Evolutionary conservation across 768 basidiomycete species (phyloP), one percentile per base, ranked within the genome.

Genomic region (Collybia sp.): DNA sequence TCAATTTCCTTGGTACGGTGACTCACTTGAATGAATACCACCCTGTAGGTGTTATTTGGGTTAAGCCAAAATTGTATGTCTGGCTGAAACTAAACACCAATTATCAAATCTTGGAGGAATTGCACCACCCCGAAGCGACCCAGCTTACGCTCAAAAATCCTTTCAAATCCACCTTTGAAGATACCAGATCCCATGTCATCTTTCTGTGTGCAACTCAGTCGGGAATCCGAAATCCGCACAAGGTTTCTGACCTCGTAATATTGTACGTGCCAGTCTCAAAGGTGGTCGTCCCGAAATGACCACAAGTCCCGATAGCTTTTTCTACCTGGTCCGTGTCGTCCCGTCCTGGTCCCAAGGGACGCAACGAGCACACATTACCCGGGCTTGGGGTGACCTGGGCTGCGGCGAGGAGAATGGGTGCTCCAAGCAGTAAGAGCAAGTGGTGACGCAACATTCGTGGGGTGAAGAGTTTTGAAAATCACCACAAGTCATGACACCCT

Each of bases 1-100:
- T 25, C 25, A 8, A 8, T 8, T 34, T 15, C 2, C 39, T 40
- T 11, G 2, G 15, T 12, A 35, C 5, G 18, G 35, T 9, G 20
- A 42, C 58, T n/a, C 41, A 75, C 77, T 64, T 81, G 80, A 45
- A 82, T 78, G 56, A 78, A 80, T 18, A 82, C 75, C n/a, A 79
- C 79, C 17, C 77, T 71, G 56, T 76, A 80, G 1, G 80, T 82
- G 52, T 75, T 77, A 37, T 65, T 64, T 32, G 72, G 56, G 47
- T 82, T 62, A 43, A 81, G 63, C 81, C 81, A 81, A 52, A 66
- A 80, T 40, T 77, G 57, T 32, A 80, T 67, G 53, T 80, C 66
- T 8, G 78, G 77, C 12, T 67, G 56, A 58, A 80, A 82, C 79
- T 81, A 43, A 3, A 34, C 9, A 15, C 9, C 19, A n/a, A 25